phyloP scores from a whole-genome alignment of 352 stramenopile species.

The Aphanomyces euteiches region DNA sequence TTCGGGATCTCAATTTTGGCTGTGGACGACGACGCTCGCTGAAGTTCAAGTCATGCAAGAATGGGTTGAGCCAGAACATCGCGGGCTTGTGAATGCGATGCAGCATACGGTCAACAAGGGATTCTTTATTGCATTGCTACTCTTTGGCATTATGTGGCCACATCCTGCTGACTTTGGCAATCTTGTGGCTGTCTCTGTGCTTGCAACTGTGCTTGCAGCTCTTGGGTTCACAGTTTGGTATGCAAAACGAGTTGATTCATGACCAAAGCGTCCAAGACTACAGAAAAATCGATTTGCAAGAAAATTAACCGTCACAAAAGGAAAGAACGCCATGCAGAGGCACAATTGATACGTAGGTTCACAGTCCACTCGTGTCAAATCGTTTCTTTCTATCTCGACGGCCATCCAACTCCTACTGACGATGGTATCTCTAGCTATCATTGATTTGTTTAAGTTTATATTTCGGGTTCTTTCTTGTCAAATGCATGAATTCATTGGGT shows the following conservation, averaged over 20 bases:
- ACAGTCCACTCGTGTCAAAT: no score
- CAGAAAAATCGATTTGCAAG: no score
- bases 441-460: no score
- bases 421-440: no score
- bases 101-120: constrained; percentile 56
- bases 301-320: no score
- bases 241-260: not conserved
- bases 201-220: constrained; percentile 42
- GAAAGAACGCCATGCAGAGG: no score
- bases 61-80: constrained; percentile 47
- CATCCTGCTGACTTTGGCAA: constrained; percentile 52
- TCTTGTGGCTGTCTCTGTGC: constrained; percentile 52
- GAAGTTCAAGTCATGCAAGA: constrained; percentile 70
- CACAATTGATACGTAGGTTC: no score
- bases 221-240: constrained; percentile 50
- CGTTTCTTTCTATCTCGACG: no score
- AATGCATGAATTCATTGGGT: no score
- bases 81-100: constrained; percentile 56
- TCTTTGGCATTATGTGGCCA: constrained; percentile 48
- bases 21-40: constrained; percentile 52
- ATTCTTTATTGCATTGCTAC: constrained; percentile 54
- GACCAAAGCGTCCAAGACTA: no score
- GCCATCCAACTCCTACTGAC: no score
- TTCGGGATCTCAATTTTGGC: constrained; percentile 49
- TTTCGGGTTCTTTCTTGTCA: no score